phyloP scores from a whole-genome alignment of 495 filamentous ascomycete genomes.

The Penicillium subrubescens region DNA sequence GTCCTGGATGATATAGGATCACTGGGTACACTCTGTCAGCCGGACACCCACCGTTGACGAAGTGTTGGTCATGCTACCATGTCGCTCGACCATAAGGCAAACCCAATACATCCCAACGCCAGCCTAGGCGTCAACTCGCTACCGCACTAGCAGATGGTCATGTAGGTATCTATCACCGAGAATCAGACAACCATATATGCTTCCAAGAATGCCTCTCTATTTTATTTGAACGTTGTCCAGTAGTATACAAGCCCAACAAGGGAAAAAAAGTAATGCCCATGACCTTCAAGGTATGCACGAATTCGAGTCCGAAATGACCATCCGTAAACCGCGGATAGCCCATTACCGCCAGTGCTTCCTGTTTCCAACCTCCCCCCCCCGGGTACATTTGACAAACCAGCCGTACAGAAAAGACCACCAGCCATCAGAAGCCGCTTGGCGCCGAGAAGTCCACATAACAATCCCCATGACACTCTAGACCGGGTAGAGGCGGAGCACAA shows the following conservation, averaged over 20 bases:
- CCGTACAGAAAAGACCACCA: no score
- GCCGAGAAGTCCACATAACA: no score
- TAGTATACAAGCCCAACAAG: constrained; percentile 18
- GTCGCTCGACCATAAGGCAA: background rate
- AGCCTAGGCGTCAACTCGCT: background rate
- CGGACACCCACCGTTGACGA: background rate
- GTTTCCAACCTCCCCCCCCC: no score
- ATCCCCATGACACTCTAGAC: no score
- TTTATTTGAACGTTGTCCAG: constrained; percentile 8
- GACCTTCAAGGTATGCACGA: constrained; percentile 7
- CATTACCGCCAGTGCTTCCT: no score
- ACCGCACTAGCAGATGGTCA: background rate
- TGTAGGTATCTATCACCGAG: background rate
- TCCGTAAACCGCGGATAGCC: background rate
- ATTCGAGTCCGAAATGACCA: background rate
- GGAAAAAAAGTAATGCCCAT: constrained; percentile 12
- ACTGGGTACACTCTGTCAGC: background rate
- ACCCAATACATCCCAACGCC: background rate
- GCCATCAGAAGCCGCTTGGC: no score
- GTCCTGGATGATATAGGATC: background rate
- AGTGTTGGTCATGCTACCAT: background rate
- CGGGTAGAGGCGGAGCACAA: no score
- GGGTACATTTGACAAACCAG: no score
- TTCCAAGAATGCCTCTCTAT: constrained; percentile 2
- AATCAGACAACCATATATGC: background rate